A percentile compares a stretch with the other conserved stretches of the same genome.
These are phyloP conservation scores for Penicillium parvum DNA, from an alignment of 495 filamentous ascomycete genomes.

Conservation along the genomic window DNA sequence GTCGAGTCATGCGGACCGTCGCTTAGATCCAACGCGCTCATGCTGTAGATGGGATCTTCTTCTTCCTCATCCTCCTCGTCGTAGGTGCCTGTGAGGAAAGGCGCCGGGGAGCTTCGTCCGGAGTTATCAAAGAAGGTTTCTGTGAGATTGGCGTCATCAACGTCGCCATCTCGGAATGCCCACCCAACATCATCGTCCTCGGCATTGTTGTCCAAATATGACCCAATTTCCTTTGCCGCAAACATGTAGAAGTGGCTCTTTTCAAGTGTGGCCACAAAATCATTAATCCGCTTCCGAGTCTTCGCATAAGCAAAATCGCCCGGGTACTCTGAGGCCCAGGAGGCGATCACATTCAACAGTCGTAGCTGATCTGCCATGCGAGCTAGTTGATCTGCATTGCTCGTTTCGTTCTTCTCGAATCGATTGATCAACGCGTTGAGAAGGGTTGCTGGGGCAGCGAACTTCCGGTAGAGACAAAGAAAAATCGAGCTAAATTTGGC, in stretches of 20 bases:
- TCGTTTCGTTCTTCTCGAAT: slow-evolving; percentile 62
- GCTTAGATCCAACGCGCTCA: slow-evolving; percentile 42
- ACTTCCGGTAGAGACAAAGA: slow-evolving; percentile 91
- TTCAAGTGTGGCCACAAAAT: slow-evolving; percentile 66
- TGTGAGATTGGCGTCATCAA: slow-evolving; percentile 33
- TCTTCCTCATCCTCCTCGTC: slow-evolving; percentile 33
- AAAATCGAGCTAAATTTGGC: slow-evolving; percentile 82
- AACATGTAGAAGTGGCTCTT: slow-evolving; percentile 70
- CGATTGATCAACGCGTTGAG: slow-evolving; percentile 68
- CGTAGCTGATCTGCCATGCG: slow-evolving; percentile 76
- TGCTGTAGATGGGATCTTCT: slow-evolving; percentile 41
- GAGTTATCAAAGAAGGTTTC: slow-evolving; percentile 41
- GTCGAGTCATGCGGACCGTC: slow-evolving; percentile 36
- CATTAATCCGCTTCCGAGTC: slow-evolving; percentile 63
- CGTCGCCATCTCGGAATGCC: slow-evolving; percentile 62
- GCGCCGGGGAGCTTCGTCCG: slow-evolving; percentile 37
- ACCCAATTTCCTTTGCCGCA: slow-evolving; percentile 76
- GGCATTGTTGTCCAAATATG: slow-evolving; percentile 55
- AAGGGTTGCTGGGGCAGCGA: slow-evolving; percentile 73
- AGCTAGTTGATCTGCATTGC: slow-evolving; percentile 58
- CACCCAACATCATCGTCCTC: slow-evolving; percentile 82
- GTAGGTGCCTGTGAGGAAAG: slow-evolving; percentile 27
- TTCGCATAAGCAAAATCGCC: slow-evolving; percentile 85
- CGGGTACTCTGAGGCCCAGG: slow-evolving; percentile 87
- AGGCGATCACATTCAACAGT: slow-evolving; percentile 75